Evolutionary conservation across 2,329 filamentous ascomycete genomes (phyloP).

Genomic region (Pezicula neosporulosa): DNA sequence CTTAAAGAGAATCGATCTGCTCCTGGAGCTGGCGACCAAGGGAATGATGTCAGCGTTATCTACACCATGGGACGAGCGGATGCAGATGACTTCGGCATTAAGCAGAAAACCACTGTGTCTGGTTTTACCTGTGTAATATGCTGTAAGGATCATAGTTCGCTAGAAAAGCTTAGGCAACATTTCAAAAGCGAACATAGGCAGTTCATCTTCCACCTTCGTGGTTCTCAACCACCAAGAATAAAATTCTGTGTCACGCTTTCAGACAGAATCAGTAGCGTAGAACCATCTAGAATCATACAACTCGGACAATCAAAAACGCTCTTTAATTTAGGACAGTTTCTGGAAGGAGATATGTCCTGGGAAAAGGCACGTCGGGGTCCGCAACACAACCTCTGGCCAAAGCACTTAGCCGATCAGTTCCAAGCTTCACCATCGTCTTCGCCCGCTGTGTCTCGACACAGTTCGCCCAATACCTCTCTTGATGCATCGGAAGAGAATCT

Average conservation of each 20-base stretch:
- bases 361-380: constrained; percentile 38
- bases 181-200: constrained; percentile 18
- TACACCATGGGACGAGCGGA: constrained; percentile 21
- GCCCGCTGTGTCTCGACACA: constrained; percentile 17
- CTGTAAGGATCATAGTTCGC: constrained; percentile 4
- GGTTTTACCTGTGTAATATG: constrained; percentile 24
- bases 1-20: constrained; percentile 24
- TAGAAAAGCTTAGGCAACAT: constrained; percentile 21
- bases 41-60: constrained; percentile 12
- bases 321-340: constrained; percentile 41
- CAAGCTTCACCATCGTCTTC: constrained; percentile 21
- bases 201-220: constrained; percentile 21
- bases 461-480: constrained; percentile 22
- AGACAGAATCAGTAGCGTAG: constrained; percentile 18
- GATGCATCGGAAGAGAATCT: constrained; percentile 8
- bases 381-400: constrained; percentile 26
- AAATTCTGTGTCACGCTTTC: constrained; percentile 31
- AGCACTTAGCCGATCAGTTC: constrained; percentile 9
- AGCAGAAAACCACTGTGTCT: constrained; percentile 14
- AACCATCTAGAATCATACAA: constrained; percentile 36
- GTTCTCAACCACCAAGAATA: constrained; percentile 33
- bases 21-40: constrained; percentile 24
- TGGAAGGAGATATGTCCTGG: constrained; percentile 45
- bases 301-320: constrained; percentile 39
- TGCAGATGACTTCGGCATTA: constrained; percentile 13